Conservation (phyloP, 2,329 filamentous ascomycete species). For the Pezicula neosporulosa region DNA sequence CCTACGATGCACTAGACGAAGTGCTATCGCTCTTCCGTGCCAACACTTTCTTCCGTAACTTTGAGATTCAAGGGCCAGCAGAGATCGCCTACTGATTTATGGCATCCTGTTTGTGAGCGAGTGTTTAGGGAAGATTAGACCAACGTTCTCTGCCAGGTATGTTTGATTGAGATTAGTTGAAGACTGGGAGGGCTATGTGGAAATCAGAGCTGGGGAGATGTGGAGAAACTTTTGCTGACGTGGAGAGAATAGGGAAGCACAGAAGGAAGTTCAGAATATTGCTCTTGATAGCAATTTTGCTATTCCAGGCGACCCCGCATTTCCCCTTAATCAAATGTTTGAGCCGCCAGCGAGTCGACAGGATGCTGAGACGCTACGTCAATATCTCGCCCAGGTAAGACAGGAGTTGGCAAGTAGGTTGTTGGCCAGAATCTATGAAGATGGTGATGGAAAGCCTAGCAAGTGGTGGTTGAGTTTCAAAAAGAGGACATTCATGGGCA, state of each 20-base stretch:
- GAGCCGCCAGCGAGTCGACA: constrained; percentile 83
- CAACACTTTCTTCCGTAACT: constrained; percentile 99
- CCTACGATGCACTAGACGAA: constrained; percentile 96
- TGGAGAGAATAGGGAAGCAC: constrained; percentile 38
- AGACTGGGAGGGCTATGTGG: background rate
- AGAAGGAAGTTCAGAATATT: constrained; percentile 80
- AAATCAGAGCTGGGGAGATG: background rate
- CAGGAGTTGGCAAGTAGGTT: constrained; percentile 85
- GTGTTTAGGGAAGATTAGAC: constrained; percentile 83
- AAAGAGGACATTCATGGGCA: constrained; percentile 99
- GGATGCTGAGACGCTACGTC: constrained; percentile 82
- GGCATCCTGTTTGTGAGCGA: constrained; percentile 94
- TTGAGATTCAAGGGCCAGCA: constrained; percentile 95
- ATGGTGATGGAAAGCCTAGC: constrained; percentile 69
- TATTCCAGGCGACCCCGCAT: constrained; percentile 88
- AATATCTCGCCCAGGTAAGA: constrained; percentile 88
- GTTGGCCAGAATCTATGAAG: constrained; percentile 82
- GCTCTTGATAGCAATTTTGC: constrained; percentile 93
- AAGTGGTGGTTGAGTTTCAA: constrained; percentile 99
- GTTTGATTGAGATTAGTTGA: constrained; percentile 23
- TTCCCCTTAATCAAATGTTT: constrained; percentile 95
- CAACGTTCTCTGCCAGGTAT: constrained; percentile 61
- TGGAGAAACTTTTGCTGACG: constrained; percentile 2
- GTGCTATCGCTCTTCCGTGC: constrained; percentile 89
- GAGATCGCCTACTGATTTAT: constrained; percentile 92